Conservation (phyloP, 1,139 yeast genomes). For the Yamadazyma triangularis region DNA sequence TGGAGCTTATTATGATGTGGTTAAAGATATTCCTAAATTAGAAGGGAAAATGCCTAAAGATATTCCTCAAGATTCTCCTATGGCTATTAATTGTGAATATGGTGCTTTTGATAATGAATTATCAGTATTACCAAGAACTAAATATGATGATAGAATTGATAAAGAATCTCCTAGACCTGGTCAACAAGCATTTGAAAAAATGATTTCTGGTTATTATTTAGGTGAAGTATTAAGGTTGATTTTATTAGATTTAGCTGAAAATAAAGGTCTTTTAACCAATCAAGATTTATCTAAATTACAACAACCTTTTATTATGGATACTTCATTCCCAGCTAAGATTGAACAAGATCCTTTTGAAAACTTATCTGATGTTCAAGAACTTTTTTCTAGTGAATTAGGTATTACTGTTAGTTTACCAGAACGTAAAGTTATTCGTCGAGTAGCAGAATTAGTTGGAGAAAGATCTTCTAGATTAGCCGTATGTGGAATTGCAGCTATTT, state of each 20-base stretch:
- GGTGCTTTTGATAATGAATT: constrained; percentile 97
- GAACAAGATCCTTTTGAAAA: constrained; percentile 92
- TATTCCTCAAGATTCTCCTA: constrained; percentile 57
- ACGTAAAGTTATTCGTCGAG: constrained; percentile 74
- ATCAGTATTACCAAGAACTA: constrained; percentile 78
- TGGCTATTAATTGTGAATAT: constrained; percentile 98
- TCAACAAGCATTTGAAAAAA: constrained; percentile 93
- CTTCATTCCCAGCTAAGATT: constrained; percentile 79
- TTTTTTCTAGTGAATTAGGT: constrained; percentile 56
- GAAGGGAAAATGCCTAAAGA: constrained; percentile 66
- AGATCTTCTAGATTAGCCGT: constrained; percentile 91
- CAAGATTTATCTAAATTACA: constrained; percentile 61
- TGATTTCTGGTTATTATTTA: constrained; percentile 94
- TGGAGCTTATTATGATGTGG: constrained; percentile 90
- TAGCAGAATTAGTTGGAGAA: constrained; percentile 85
- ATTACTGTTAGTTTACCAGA: constrained; percentile 71
- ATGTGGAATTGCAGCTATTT: constrained; percentile 94
- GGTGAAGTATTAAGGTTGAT: constrained; percentile 89
- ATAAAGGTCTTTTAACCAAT: constrained; percentile 56
- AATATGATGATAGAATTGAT: constrained; percentile 78
- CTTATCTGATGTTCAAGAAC: constrained; percentile 66
- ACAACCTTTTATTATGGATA: constrained; percentile 71
- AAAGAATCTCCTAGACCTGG: constrained; percentile 91
- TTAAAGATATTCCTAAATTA: constrained; percentile 74
- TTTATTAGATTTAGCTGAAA: constrained; percentile 65